Evolutionary conservation across 2,329 filamentous ascomycete genomes (phyloP), one percentile per base, ranked within the genome.

Genomic region (Coniosporium uncinatum): DNA sequence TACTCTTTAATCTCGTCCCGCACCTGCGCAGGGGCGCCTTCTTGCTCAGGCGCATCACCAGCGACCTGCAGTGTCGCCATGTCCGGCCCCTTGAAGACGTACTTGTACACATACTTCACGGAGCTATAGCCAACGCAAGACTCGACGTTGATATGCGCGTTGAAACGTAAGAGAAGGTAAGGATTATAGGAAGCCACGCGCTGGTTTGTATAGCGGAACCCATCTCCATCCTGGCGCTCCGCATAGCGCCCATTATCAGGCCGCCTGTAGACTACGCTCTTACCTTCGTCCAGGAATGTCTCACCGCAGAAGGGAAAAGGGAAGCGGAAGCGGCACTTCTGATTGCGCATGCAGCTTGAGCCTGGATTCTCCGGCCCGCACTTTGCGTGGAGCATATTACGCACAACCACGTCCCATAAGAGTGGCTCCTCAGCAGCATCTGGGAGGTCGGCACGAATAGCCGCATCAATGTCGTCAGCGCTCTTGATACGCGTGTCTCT

Each of bases 51-150:
- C n/a, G n/a, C n/a, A n/a, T n/a, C n/a, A n/a, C n/a, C n/a, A 37
- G 5, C 14, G 5, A 37, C 31, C 5, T 14, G 5, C 13, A 22
- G 24, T 8, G 24, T 29, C 8, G 24, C 24, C 8, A 21, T 14
- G 17, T 41, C 31, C 5, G 33, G 39, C 14, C 39, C 39, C 22
- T 41, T 41, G 31, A 6, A 37, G 8, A 39, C 29, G 18, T 41
- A 41, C 22, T 41, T 37, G 22, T 6, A 37, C 5, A 22, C 39
- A 20, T 41, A 41, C 29, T 37, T 41, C 17, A 41, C 39, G 11
- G 20, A 31, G 19, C 24, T n/a, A n/a, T 29, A 29, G 8, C 24
- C 24, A 29, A n/a, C 24, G 24, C 24, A 29, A 29, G 24, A 29
- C n/a, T 29, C 24, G 24, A 29, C n/a, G 24, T 29, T 29, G 8